phyloP scores from a whole-genome alignment of 2,329 filamentous ascomycete genomes.

The Curvularia spicifera region DNA sequence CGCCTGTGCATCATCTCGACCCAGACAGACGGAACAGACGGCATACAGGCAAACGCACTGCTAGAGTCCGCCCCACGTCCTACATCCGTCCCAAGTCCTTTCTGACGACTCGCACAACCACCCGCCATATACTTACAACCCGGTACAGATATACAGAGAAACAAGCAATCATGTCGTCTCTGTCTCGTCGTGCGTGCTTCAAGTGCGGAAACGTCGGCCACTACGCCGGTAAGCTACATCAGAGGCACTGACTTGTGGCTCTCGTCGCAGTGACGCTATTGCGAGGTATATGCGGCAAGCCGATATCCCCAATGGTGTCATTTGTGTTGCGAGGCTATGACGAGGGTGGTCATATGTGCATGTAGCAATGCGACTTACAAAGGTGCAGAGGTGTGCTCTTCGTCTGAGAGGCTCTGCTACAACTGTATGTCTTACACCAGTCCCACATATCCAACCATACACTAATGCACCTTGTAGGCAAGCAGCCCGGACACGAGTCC shows the following conservation, averaged over 20 bases:
- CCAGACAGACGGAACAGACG: conserved; percentile 15
- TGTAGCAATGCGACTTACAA: conserved; percentile 31
- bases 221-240: conserved; percentile 55
- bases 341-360: conserved; percentile 12
- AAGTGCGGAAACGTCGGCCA: conserved; percentile 61
- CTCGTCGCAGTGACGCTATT: conserved; percentile 29
- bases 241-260: conserved; percentile 20
- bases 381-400: conserved; percentile 86
- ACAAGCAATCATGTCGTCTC: conserved; percentile 56
- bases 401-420: conserved; percentile 97
- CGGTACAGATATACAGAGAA: conserved; percentile 40
- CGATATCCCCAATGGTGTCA: conserved; percentile 15
- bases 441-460: conserved; percentile 14
- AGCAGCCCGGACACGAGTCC: conserved; percentile 94
- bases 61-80: conserved; percentile 25
- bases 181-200: conserved; percentile 61
- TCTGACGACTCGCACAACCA: conserved; percentile 21
- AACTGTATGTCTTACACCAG: conserved; percentile 73
- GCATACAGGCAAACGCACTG: conserved; percentile 31
- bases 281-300: conserved; percentile 22
- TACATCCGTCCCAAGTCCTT: conserved; percentile 19
- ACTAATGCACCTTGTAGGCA: conserved; percentile 59
- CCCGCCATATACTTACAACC: conserved; percentile 28
- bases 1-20: conserved; percentile 9
- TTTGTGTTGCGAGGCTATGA: conserved; percentile 30